A percentile compares a stretch with the other conserved stretches of the same genome.
These are phyloP conservation scores for Orbilia blumenaviensis DNA, from an alignment of 2,329 filamentous ascomycete species.

Conservation along the genomic window DNA sequence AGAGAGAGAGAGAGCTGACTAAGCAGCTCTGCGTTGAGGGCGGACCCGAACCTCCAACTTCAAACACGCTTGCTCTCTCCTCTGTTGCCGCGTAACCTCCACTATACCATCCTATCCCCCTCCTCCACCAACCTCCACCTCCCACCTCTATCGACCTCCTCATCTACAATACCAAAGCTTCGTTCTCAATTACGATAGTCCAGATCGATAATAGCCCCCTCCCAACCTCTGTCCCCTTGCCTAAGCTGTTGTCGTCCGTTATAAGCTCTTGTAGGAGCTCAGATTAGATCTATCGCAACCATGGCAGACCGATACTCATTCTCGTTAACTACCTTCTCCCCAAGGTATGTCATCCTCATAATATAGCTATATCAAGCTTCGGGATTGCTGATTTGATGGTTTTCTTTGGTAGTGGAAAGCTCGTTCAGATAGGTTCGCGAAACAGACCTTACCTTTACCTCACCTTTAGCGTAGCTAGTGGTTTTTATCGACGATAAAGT, in stretches of 20 bases:
- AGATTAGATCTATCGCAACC: constrained; percentile 56
- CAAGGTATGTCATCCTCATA: constrained; percentile 72
- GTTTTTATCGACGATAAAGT: no score
- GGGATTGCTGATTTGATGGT: constrained; percentile 19
- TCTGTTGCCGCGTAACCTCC: constrained; percentile 51
- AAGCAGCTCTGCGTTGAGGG: constrained; percentile 42
- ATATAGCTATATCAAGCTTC: constrained; percentile 29
- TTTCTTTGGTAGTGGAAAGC: constrained; percentile 78
- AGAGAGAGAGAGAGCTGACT: constrained; percentile 18
- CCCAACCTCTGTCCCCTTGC: not conserved
- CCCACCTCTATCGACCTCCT: not conserved
- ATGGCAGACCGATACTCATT: constrained; percentile 99
- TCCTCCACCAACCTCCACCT: not conserved
- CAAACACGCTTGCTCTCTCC: constrained; percentile 41
- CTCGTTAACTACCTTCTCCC: constrained; percentile 98
- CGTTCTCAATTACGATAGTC: constrained; percentile 19
- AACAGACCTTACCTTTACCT: not conserved
- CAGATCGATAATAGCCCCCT: constrained; percentile 30
- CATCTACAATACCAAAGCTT: not conserved
- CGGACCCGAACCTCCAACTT: constrained; percentile 19
- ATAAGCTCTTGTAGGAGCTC: constrained; percentile 32
- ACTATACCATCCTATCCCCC: constrained; percentile 7
- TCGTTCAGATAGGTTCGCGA: constrained; percentile 90
- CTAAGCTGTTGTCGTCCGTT: not conserved
- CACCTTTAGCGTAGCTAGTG: no score